A percentile compares a stretch with the other conserved stretches of the same genome.
These are phyloP conservation scores for Aspergillus ochraceoroseus DNA, from an alignment of 2,329 filamentous ascomycete genomes.

Conservation along the genomic window DNA sequence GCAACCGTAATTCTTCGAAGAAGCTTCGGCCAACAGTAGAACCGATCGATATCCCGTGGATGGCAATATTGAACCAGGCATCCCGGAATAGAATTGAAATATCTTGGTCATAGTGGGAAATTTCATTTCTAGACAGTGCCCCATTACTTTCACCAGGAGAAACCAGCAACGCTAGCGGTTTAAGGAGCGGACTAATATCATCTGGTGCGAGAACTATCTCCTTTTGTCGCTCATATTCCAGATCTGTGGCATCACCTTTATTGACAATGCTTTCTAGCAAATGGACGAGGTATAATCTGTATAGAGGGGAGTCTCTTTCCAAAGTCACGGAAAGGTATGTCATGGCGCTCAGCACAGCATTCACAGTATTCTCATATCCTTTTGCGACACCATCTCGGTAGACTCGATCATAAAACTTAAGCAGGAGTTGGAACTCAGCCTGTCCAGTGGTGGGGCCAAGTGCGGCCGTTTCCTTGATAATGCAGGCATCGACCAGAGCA, in stretches of 20 bases:
- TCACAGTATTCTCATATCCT: slow-evolving; percentile 61
- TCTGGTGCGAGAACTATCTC: slow-evolving; percentile 77
- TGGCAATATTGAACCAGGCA: slow-evolving; percentile 96
- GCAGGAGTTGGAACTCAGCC: slow-evolving; percentile 75
- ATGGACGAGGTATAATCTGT: slow-evolving; percentile 76
- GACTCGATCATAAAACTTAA: slow-evolving; percentile 76
- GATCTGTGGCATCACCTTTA: slow-evolving; percentile 77
- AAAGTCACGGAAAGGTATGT: slow-evolving; percentile 70
- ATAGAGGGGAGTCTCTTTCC: slow-evolving; percentile 64
- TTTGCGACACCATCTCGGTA: slow-evolving; percentile 68
- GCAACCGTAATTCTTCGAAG: slow-evolving; percentile 68
- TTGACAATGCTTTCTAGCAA: slow-evolving; percentile 82
- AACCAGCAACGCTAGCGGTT: slow-evolving; percentile 81
- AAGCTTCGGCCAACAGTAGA: slow-evolving; percentile 70
- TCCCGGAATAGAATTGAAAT: slow-evolving; percentile 72
- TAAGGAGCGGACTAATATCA: slow-evolving; percentile 82
- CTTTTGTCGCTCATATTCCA: slow-evolving; percentile 65
- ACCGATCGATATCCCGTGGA: slow-evolving; percentile 78
- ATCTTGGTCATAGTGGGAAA: slow-evolving; percentile 56
- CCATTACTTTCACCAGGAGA: slow-evolving; percentile 43
- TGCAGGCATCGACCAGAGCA: slow-evolving; percentile 71
- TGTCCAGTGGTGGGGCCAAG: slow-evolving; percentile 72
- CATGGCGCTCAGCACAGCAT: slow-evolving; percentile 75
- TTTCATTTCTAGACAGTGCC: slow-evolving; percentile 28
- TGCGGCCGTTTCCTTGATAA: slow-evolving; percentile 74